Evolutionary conservation across 2,329 filamentous ascomycete species (phyloP).

Genomic region (Davidsoniella neocaledoniae): DNA sequence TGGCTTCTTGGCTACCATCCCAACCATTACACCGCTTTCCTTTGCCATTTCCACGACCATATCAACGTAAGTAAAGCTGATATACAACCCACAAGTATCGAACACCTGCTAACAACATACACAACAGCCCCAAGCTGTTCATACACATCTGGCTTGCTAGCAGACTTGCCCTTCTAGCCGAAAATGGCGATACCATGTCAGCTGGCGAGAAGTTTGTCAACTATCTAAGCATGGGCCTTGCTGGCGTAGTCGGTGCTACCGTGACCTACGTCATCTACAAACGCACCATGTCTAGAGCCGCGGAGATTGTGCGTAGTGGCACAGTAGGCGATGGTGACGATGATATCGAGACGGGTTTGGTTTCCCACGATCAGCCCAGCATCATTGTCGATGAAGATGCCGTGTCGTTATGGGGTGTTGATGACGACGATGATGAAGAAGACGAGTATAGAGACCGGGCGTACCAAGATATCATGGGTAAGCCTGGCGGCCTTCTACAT

Average conservation of each 20-base stretch:
- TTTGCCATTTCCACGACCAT: slow-evolving; percentile 73
- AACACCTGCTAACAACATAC: neutral
- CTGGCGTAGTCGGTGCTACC: slow-evolving; percentile 50
- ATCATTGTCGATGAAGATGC: slow-evolving; percentile 44
- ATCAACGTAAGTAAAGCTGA: slow-evolving; percentile 33
- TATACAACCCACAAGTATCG: neutral
- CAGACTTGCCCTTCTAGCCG: slow-evolving; percentile 66
- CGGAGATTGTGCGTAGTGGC: slow-evolving; percentile 34
- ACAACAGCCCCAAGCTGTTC: slow-evolving; percentile 60
- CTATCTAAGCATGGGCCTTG: slow-evolving; percentile 63
- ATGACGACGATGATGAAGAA: slow-evolving; percentile 19
- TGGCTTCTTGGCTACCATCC: slow-evolving; percentile 84
- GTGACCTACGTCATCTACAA: slow-evolving; percentile 80
- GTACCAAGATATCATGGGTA: slow-evolving; percentile 11
- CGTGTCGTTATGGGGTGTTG: slow-evolving; percentile 38
- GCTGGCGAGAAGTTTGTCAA: slow-evolving; percentile 62
- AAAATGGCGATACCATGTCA: slow-evolving; percentile 71
- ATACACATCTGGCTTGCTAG: slow-evolving; percentile 87
- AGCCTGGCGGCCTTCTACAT: slow-evolving; percentile 9
- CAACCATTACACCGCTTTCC: slow-evolving; percentile 58
- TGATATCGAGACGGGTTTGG: slow-evolving; percentile 27
- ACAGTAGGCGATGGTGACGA: slow-evolving; percentile 15
- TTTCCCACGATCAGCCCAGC: slow-evolving; percentile 33
- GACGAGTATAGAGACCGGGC: slow-evolving; percentile 12
- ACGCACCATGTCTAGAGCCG: slow-evolving; percentile 45